phyloP scores from a whole-genome alignment of 768 basidiomycete genomes.

The Phanerochaete sordida region DNA sequence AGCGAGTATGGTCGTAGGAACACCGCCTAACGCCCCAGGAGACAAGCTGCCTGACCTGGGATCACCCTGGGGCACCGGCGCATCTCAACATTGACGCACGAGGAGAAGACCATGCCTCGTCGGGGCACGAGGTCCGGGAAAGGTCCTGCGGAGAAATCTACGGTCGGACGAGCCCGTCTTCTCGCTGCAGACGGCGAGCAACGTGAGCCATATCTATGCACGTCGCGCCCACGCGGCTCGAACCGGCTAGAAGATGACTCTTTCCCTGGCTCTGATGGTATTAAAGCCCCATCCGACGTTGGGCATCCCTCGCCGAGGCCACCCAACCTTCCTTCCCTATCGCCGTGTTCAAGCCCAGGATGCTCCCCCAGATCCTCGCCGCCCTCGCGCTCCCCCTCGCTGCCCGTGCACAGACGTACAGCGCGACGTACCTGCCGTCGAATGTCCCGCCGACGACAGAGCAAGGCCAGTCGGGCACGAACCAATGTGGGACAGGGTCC shows the following conservation, averaged over 20 bases:
- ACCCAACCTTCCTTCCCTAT: not conserved
- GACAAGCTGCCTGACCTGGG: not conserved
- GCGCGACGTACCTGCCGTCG: slow-evolving; percentile 46
- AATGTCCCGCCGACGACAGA: slow-evolving; percentile 47
- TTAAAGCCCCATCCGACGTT: not conserved
- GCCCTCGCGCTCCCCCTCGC: slow-evolving; percentile 11
- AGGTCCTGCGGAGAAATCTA: not conserved
- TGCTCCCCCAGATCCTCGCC: slow-evolving; percentile 4
- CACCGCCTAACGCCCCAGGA: too few species aligned
- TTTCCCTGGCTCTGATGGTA: not conserved
- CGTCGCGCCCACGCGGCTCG: not conserved
- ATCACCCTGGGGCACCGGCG: not conserved
- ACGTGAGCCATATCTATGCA: not conserved
- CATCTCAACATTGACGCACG: not conserved
- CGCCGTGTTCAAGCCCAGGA: not conserved
- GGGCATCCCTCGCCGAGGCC: not conserved
- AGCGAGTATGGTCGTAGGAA: too few species aligned
- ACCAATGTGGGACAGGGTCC: slow-evolving; percentile 55
- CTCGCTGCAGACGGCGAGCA: not conserved
- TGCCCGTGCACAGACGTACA: slow-evolving; percentile 33
- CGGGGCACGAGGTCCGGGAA: not conserved
- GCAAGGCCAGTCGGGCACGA: slow-evolving; percentile 59
- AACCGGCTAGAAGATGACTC: not conserved
- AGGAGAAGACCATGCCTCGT: not conserved
- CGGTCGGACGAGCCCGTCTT: not conserved